Evolutionary conservation across 1,284 basidiomycete species (phyloP), one percentile per base, ranked within the genome.

Genomic region (Sanghuangporus weigelae): DNA sequence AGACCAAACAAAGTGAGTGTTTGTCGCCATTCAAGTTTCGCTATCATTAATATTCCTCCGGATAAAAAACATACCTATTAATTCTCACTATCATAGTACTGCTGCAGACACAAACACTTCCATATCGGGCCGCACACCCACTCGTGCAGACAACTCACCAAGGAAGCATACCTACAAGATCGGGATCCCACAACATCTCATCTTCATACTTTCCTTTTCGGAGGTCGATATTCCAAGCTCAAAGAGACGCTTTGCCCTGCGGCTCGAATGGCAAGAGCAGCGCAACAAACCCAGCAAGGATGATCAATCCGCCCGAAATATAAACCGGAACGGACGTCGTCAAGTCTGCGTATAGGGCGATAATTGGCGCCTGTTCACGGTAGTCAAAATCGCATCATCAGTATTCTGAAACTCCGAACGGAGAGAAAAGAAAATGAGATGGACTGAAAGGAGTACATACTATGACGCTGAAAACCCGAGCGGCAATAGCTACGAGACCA

Each of bases 241-340:
- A 85, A 67, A 84, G 71, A n/a, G 86, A 85, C n/a, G 85, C 83
- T 69, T 82, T 86, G 35, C 90, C 90, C 59, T 84, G 75, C 3
- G 89, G 85, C 74, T 92, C 90, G 67, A 86, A 90, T 0, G 92
- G 92, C 57, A 95, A 76, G 12, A 91, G 71, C n/a, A 92, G 71
- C 26, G 89, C 84, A 54, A 93, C 70, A 3, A 81, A 67, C 0
- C 88, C 88, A 1, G 88, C 81, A 23, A 81, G 76, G 11, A 93
- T 75, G 71, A 93, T 85, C 63, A 94, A 75, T 12, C 80, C 85
- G 1, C 89, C 92, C 12, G 88, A 82, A 65, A 93, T 85, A 69
- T 88, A 94, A 42, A 94, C 89, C 0, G 92, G 92, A 0, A 85
- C 84, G 0, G 85, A 77, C 0, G 86, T 89, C 44, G 75, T 75